Evolutionary conservation across 108 stramenopile genomes (phyloP), one percentile per base, ranked within the genome.

Genomic region (Cyclotella cryptica): DNA sequence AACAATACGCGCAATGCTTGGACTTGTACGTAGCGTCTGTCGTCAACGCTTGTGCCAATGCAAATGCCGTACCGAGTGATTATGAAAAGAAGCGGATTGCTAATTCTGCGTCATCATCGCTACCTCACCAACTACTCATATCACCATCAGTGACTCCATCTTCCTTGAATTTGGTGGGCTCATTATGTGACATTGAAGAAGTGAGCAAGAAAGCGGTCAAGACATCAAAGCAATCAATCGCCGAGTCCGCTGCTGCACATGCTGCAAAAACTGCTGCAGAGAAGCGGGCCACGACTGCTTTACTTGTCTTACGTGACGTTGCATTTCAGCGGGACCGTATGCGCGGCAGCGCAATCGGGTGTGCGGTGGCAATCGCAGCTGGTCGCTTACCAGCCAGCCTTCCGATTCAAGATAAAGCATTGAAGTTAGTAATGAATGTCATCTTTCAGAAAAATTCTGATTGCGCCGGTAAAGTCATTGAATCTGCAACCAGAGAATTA

Each of bases 341-440:
- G 53, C 67, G 92, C 17, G 72, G 74, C 35, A 71, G 71, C 54
- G 92, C 92, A 0, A 79, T 96, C 7, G 74, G 81, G 52, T 85
- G 82, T 55, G 91, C 92, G 30, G 96, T 94, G 42, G 87, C 77
- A 11, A 80, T 96, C 22, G 96, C 96, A 14, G 68, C 90, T 18
- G 96, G 96, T 45, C 80, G 91, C 12, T 71, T 93, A 41, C 84
- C 84, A 45, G 88, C 92, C 21, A 93, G 87, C 66, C 52, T 61
- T 40, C 72, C 74, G 17, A 83, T 93, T 35, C 89, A 93, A 77
- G 93, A 94, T 53, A 92, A 91, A 71, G 93, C 93, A 13, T 75
- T 94, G 35, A 93, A 92, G 68, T 72, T 96, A 27, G 96, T 94
- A 0, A 92, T 96, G 89, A 94, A 94, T 77, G 86, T 94, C 2